Conservation (phyloP, 176 grass and related monocot genomes). For the Coix lacrymajobi region DNA sequence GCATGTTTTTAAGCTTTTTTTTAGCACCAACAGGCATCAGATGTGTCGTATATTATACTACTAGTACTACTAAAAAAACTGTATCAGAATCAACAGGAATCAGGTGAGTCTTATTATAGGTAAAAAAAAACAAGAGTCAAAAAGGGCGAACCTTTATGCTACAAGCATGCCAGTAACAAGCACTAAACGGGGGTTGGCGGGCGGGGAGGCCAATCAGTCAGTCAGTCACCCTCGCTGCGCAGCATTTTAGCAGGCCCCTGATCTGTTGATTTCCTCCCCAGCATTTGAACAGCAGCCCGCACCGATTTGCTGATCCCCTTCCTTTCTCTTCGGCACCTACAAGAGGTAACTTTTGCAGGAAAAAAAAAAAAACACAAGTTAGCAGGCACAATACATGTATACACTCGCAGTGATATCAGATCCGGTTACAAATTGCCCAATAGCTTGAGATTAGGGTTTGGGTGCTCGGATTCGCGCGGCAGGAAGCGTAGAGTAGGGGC, state of each 20-base stretch:
- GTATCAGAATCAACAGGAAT: not conserved
- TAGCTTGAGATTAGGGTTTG: not conserved
- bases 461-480: not conserved
- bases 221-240: constrained; percentile 1
- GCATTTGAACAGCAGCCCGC: not conserved
- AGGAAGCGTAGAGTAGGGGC: not conserved
- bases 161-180: not conserved
- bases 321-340: not conserved
- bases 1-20: not conserved
- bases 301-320: not conserved
- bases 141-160: not conserved
- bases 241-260: not conserved
- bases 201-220: not conserved
- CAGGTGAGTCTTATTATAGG: constrained; percentile 18
- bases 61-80: not conserved
- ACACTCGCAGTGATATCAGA: not conserved
- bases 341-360: not conserved
- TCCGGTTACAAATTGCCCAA: not conserved
- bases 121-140: not conserved
- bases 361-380: not conserved
- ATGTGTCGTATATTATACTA: not conserved
- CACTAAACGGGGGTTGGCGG: not conserved
- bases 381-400: not conserved
- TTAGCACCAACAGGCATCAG: constrained; percentile 3
- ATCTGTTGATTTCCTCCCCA: not conserved